Conservation (phyloP, 345 rosid genomes). For the Mangifera indica region DNA sequence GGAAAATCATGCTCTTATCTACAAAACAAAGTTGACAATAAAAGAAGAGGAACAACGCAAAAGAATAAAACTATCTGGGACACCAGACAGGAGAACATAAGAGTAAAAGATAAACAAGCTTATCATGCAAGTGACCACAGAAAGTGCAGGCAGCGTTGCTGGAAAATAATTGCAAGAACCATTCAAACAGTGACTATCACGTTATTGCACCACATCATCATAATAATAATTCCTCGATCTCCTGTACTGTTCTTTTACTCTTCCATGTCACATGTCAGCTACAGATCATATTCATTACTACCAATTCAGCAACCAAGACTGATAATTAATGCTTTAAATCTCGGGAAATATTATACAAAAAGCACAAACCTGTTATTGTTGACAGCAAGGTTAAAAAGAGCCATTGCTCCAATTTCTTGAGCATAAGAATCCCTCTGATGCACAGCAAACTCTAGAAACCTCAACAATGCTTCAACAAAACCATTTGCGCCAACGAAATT, state of each 20-base stretch:
- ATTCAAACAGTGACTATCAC: not conserved
- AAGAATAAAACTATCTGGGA: not conserved
- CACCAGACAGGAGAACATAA: too few species aligned
- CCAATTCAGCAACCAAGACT: not conserved
- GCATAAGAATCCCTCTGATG: conserved; percentile 43
- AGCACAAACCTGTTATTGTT: conserved; percentile 82
- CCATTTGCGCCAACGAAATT: conserved; percentile 84
- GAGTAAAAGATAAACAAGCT: too few species aligned
- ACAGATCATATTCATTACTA: not conserved
- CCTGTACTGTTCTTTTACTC: not conserved
- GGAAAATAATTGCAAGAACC: too few species aligned
- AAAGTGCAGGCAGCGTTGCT: too few species aligned
- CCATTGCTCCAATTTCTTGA: conserved; percentile 86
- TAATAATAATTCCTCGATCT: not conserved
- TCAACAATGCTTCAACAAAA: conserved; percentile 70
- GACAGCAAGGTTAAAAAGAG: conserved; percentile 93
- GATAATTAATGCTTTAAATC: not conserved
- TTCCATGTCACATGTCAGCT: not conserved
- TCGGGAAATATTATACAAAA: conserved; percentile 7
- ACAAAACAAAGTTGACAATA: not conserved
- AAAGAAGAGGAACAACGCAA: not conserved
- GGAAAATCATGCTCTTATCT: not conserved
- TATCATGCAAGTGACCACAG: too few species aligned
- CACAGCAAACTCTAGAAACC: conserved; percentile 62
- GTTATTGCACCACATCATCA: not conserved